phyloP scores from a whole-genome alignment of 148 eudicot genomes.

The Linanthus parryae region DNA sequence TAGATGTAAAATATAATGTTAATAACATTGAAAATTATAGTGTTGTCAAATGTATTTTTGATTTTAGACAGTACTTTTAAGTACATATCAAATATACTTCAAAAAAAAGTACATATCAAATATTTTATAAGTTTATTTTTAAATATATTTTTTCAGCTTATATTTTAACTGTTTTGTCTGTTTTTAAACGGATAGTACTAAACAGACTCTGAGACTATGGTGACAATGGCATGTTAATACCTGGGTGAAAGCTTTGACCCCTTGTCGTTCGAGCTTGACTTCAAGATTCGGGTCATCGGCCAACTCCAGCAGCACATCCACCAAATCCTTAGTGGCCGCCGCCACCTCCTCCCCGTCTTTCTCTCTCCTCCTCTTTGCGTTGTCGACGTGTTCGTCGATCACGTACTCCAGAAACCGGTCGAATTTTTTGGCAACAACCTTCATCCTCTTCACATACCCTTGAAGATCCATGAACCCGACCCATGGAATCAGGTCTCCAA shows the following conservation, averaged over 20 bases:
- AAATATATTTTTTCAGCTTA: no score
- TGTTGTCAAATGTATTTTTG: no score
- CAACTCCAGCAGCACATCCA: slow-evolving; percentile 67
- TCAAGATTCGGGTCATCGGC: slow-evolving; percentile 72
- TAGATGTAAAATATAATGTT: no score
- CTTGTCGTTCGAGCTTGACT: slow-evolving; percentile 75
- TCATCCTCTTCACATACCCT: slow-evolving; percentile 95
- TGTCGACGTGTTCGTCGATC: slow-evolving; percentile 80
- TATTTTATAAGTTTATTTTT: no score
- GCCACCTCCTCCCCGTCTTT: slow-evolving; percentile 26
- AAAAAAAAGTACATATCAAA: no score
- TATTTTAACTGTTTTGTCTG: no score
- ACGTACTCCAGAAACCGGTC: slow-evolving; percentile 84
- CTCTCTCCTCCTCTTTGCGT: slow-evolving; percentile 23
- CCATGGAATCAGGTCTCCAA: slow-evolving; percentile 81
- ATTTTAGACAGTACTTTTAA: no score
- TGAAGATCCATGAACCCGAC: slow-evolving; percentile 69
- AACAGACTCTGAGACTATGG: no score
- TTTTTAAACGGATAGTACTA: no score
- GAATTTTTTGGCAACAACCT: slow-evolving; percentile 63
- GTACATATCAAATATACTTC: no score
- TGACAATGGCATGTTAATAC: slow-evolving; percentile 31
- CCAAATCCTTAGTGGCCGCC: slow-evolving; percentile 75
- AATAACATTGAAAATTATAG: no score
- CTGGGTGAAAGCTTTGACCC: slow-evolving; percentile 89